These are phyloP conservation scores for Debaryomyces nepalensis DNA, from an alignment of 1,139 yeast genomes.

Conservation along the genomic window DNA sequence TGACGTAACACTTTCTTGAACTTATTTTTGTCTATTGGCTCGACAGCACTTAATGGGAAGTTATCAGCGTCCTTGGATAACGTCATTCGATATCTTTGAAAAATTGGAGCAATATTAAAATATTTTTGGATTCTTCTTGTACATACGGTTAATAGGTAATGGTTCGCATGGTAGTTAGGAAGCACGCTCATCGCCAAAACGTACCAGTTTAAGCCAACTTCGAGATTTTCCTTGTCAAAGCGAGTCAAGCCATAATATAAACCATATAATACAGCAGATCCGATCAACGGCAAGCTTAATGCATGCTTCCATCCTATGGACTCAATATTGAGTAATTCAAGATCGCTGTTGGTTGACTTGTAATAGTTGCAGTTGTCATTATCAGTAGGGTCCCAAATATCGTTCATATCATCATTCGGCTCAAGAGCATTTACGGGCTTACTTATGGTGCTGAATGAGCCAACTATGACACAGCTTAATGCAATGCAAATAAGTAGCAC, in stretches of 20 bases:
- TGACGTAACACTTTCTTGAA: constrained; percentile 17
- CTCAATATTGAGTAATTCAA: constrained; percentile 18
- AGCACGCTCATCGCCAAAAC: constrained; percentile 31
- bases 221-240: constrained; percentile 30
- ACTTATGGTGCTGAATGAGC: constrained; percentile 45
- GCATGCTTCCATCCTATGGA: constrained; percentile 30
- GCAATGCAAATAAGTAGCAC: constrained; percentile 26
- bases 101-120: constrained; percentile 16
- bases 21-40: constrained; percentile 19
- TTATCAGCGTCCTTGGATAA: constrained; percentile 23
- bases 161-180: constrained; percentile 27
- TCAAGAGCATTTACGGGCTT: constrained; percentile 49
- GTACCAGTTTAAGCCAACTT: constrained; percentile 34
- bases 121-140: constrained; percentile 26
- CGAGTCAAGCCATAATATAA: constrained; percentile 41
- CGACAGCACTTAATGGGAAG: constrained; percentile 30
- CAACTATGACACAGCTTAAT: constrained; percentile 36
- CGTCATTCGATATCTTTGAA: constrained; percentile 27
- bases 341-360: constrained; percentile 24
- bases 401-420: constrained; percentile 36
- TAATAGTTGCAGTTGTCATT: constrained; percentile 33
- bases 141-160: constrained; percentile 24
- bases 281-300: constrained; percentile 44
- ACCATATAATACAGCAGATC: constrained; percentile 37
- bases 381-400: constrained; percentile 53